Evolutionary conservation across 2,329 filamentous ascomycete species (phyloP).

Genomic region (Diaporthe sp.): DNA sequence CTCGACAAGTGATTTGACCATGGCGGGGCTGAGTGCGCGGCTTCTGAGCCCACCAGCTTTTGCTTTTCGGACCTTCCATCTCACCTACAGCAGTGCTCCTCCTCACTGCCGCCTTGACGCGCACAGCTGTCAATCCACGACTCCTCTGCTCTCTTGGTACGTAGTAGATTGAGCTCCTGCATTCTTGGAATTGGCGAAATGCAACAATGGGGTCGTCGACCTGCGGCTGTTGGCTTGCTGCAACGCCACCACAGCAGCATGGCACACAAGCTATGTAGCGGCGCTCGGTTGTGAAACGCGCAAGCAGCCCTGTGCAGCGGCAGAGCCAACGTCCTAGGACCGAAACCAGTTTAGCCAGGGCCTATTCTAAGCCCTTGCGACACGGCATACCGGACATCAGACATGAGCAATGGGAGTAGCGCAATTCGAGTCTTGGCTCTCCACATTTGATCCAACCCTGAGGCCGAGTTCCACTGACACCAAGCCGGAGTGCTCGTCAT

Average conservation of each 20-base stretch:
- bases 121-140: slow-evolving; percentile 12
- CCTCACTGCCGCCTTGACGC: slow-evolving; percentile 18
- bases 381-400: slow-evolving; percentile 22
- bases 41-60: slow-evolving; percentile 8
- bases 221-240: background rate
- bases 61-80: background rate
- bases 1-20: slow-evolving; percentile 30
- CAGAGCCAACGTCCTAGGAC: slow-evolving; percentile 1
- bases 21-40: slow-evolving; percentile 35
- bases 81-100: background rate
- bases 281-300: slow-evolving; percentile 19
- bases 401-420: slow-evolving; percentile 30
- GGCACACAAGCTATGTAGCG: background rate
- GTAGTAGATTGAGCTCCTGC: slow-evolving; percentile 6
- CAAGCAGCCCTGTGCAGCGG: slow-evolving; percentile 15
- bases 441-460: slow-evolving; percentile 15
- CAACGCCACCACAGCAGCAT: slow-evolving; percentile 19
- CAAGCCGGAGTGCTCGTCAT: slow-evolving; percentile 27
- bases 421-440: slow-evolving; percentile 7
- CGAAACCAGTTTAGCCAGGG: slow-evolving; percentile 16
- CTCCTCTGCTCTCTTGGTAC: background rate
- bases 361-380: slow-evolving; percentile 29
- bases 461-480: slow-evolving; percentile 1
- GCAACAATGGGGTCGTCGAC: slow-evolving; percentile 4
- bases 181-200: slow-evolving; percentile 14